phyloP scores from a whole-genome alignment of 257 asterid genomes.

The Mentha longifolia region DNA sequence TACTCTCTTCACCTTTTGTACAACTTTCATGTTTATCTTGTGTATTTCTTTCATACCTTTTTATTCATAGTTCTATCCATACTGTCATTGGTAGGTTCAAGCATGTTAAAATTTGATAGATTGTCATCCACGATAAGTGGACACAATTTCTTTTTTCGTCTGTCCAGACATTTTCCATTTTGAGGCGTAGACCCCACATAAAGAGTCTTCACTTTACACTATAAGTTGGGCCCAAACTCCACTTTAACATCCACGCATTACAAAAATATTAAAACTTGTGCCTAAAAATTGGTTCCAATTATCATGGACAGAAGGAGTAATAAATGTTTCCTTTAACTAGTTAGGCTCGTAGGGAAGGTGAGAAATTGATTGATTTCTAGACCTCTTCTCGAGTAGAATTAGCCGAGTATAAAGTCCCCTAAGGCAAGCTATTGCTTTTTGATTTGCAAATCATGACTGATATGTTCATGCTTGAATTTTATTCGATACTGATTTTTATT shows the following conservation, averaged over 20 bases:
- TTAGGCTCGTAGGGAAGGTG: neutral
- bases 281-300: too few relatives aligned
- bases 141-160: too few relatives aligned
- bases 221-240: too few relatives aligned
- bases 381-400: too few relatives aligned
- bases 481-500: conserved; percentile 5
- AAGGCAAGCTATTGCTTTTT: conserved; percentile 4
- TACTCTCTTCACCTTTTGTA: neutral
- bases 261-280: too few relatives aligned
- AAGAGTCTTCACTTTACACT: too few relatives aligned
- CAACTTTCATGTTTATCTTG: conserved; percentile 9
- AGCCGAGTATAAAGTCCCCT: too few relatives aligned
- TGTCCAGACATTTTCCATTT: too few relatives aligned
- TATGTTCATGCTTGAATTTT: conserved; percentile 17
- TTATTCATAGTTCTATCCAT: neutral
- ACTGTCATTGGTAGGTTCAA: conserved; percentile 13
- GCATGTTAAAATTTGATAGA: neutral
- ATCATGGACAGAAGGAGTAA: too few relatives aligned
- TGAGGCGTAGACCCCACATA: too few relatives aligned
- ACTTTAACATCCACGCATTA: too few relatives aligned
- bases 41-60: conserved; percentile 23
- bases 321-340: too few relatives aligned
- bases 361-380: neutral
- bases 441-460: conserved; percentile 11
- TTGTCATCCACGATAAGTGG: neutral